phyloP scores from a whole-genome alignment of 805 yeast species.

The baker's yeast (Saccharomyces cerevisiae) region DNA sequence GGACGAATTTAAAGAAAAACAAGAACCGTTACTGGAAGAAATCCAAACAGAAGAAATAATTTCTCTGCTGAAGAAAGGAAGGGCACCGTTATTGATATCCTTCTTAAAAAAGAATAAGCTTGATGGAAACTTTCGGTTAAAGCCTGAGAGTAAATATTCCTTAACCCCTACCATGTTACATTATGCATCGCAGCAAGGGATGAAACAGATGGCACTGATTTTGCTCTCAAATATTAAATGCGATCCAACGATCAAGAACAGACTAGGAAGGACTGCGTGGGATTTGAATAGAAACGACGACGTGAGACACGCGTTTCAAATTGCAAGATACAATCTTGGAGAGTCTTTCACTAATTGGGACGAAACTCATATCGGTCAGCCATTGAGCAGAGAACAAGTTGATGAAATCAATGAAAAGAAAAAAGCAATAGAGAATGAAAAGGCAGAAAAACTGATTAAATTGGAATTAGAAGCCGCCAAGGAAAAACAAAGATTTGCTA shows the following conservation, averaged over 20 bases:
- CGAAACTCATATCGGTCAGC: slow-evolving; percentile 53
- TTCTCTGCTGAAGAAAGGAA: slow-evolving; percentile 56
- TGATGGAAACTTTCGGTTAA: slow-evolving; percentile 42
- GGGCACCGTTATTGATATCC: slow-evolving; percentile 62
- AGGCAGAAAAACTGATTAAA: slow-evolving; percentile 27
- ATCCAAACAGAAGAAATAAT: slow-evolving; percentile 51
- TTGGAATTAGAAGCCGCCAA: slow-evolving; percentile 23
- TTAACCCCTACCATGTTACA: slow-evolving; percentile 69
- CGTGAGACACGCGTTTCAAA: slow-evolving; percentile 51
- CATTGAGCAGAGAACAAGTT: slow-evolving; percentile 48
- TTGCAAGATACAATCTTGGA: slow-evolving; percentile 59
- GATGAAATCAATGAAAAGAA: slow-evolving; percentile 36
- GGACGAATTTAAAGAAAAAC: slow-evolving; percentile 9
- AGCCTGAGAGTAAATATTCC: slow-evolving; percentile 47
- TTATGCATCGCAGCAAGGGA: slow-evolving; percentile 62
- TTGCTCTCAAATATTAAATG: slow-evolving; percentile 59
- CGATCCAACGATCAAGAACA: slow-evolving; percentile 54
- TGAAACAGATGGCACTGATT: slow-evolving; percentile 54
- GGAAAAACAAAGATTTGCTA: slow-evolving; percentile 17
- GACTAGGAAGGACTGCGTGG: slow-evolving; percentile 54
- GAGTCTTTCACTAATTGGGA: slow-evolving; percentile 66
- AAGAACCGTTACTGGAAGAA: slow-evolving; percentile 32
- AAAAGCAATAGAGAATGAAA: slow-evolving; percentile 34
- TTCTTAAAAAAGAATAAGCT: slow-evolving; percentile 54
- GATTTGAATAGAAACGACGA: slow-evolving; percentile 49